Percentiles rank a stretch among this genome's conserved stretches.
These are phyloP conservation scores for Phyllachora maydis DNA, from an alignment of 2,329 filamentous ascomycete genomes.

Conservation along the genomic window DNA sequence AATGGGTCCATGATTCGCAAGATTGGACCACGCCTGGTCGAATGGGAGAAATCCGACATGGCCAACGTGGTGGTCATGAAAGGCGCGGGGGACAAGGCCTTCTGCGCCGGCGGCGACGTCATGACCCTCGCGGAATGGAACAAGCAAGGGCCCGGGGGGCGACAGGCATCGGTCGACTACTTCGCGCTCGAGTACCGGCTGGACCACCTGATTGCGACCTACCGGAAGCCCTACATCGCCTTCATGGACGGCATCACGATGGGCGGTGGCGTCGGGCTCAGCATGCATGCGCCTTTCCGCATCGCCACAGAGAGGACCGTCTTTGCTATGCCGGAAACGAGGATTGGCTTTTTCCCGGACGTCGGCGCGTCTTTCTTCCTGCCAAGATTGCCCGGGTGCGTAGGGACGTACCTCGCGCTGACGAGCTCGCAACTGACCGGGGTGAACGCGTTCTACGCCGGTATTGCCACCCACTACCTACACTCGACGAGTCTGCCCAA, in stretches of 20 bases:
- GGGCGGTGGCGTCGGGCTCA: constrained; percentile 90
- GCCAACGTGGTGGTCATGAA: constrained; percentile 88
- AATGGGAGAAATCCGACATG: constrained; percentile 90
- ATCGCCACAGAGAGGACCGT: constrained; percentile 91
- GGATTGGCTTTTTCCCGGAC: constrained; percentile 96
- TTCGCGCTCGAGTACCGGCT: constrained; percentile 93
- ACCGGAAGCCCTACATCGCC: constrained; percentile 78
- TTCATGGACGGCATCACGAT: constrained; percentile 98
- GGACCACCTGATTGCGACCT: constrained; percentile 87
- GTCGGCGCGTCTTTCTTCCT: constrained; percentile 95
- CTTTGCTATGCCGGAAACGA: constrained; percentile 98
- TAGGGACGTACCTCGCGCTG: constrained; percentile 84
- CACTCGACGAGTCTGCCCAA: constrained; percentile 71
- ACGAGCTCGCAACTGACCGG: constrained; percentile 73
- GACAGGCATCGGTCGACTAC: constrained; percentile 60
- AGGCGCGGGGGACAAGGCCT: constrained; percentile 60
- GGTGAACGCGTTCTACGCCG: constrained; percentile 72
- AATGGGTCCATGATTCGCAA: constrained; percentile 91
- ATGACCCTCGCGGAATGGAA: constrained; percentile 58
- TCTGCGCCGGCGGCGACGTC: constrained; percentile 91
- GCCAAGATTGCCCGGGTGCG: constrained; percentile 63
- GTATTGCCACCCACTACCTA: constrained; percentile 88
- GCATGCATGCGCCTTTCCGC: constrained; percentile 84
- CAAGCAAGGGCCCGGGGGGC: constrained; percentile 42
- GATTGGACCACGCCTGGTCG: constrained; percentile 70